Percentiles rank a stretch among this genome's conserved stretches.
phyloP scores from a whole-genome alignment of 2,329 filamentous ascomycete genomes.

The Cryoendolithus antarcticus region DNA sequence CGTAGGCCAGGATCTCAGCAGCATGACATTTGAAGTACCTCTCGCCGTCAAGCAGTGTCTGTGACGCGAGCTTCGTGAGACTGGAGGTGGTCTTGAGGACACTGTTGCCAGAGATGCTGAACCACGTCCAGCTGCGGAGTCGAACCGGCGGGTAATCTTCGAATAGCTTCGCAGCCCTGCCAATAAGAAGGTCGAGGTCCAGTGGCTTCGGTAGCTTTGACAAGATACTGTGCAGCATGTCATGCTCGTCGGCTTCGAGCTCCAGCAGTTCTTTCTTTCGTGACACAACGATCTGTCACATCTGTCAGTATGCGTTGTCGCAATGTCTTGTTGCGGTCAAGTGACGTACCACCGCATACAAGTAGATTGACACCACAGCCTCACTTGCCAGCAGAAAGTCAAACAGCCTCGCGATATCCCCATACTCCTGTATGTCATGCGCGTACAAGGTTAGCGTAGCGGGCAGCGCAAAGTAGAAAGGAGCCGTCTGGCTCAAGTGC shows the following conservation, averaged over 20 bases:
- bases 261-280: constrained; percentile 76
- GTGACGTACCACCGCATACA: constrained; percentile 57
- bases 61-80: constrained; percentile 35
- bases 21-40: constrained; percentile 59
- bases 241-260: constrained; percentile 68
- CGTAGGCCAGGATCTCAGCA: constrained; percentile 55
- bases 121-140: constrained; percentile 55
- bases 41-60: constrained; percentile 55
- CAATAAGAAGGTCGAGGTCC: constrained; percentile 66
- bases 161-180: constrained; percentile 52
- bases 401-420: constrained; percentile 79
- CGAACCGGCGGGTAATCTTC: constrained; percentile 56
- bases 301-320: not conserved
- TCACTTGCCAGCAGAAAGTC: constrained; percentile 81
- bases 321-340: not conserved
- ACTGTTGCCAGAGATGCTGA: constrained; percentile 58
- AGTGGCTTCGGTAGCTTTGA: constrained; percentile 75
- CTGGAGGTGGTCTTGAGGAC: constrained; percentile 72
- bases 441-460: constrained; percentile 92
- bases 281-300: constrained; percentile 56
- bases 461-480: constrained; percentile 76
- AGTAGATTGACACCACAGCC: constrained; percentile 79
- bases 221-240: constrained; percentile 82
- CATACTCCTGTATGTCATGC: constrained; percentile 84
- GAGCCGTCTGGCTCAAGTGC: constrained; percentile 49